Evolutionary conservation across 192 early-diverging fungal species (phyloP).

Genomic region (Chytriomyces confervae): DNA sequence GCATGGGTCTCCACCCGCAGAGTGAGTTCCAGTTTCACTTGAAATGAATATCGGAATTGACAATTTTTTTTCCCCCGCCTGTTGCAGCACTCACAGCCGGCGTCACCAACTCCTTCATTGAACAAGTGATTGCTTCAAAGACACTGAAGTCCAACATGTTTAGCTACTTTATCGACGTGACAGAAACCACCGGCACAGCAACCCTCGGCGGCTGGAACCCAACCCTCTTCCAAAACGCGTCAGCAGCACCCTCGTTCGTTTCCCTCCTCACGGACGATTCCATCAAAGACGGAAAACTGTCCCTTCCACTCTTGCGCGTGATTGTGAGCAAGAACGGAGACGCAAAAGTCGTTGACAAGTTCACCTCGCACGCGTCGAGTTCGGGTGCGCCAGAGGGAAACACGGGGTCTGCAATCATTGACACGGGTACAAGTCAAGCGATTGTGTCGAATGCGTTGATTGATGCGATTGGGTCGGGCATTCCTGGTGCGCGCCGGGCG

Average conservation of each 20-base stretch:
- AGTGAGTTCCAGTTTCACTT: neutral
- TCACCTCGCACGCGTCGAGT: conserved; percentile 9
- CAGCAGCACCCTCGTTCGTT: neutral
- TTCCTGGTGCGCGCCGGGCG: neutral
- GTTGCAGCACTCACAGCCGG: neutral
- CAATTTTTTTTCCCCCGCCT: no score
- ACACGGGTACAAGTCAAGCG: conserved; percentile 19
- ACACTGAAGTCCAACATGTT: neutral
- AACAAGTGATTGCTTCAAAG: neutral
- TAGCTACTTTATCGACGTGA: neutral
- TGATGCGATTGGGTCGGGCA: neutral
- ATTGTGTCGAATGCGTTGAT: conserved; percentile 9
- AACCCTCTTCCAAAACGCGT: conserved; percentile 2
- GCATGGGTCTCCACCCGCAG: conserved; percentile 26
- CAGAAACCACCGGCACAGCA: neutral
- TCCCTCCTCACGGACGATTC: conserved; percentile 12
- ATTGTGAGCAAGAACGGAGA: neutral
- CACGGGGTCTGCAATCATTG: conserved; percentile 17
- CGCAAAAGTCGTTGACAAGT: neutral
- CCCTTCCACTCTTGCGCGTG: neutral
- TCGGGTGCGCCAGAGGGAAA: neutral
- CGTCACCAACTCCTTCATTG: conserved; percentile 7
- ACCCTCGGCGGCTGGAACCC: conserved; percentile 21
- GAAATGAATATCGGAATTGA: no score
- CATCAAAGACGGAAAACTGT: conserved; percentile 1